These are phyloP conservation scores for Nemania diffusa DNA, from an alignment of 2,329 filamentous ascomycete genomes.

Conservation along the genomic window DNA sequence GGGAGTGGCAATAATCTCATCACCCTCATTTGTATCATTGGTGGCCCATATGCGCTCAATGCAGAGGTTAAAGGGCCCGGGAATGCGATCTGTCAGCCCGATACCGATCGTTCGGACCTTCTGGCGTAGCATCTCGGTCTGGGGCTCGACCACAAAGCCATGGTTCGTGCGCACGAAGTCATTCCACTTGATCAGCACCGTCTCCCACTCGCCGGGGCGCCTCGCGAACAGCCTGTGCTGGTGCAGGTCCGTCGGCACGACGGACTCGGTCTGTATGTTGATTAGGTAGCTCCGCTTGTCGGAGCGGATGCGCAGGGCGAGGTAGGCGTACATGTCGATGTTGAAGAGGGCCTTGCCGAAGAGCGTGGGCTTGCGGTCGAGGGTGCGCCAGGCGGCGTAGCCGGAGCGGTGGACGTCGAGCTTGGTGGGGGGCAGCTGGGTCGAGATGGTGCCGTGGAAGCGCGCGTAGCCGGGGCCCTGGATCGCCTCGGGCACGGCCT, in stretches of 20 bases:
- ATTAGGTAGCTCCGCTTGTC: slow-evolving; percentile 94
- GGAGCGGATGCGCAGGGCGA: slow-evolving; percentile 88
- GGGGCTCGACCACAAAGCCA: slow-evolving; percentile 90
- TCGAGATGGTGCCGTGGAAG: slow-evolving; percentile 91
- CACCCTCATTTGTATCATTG: slow-evolving; percentile 65
- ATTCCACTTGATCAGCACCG: slow-evolving; percentile 87
- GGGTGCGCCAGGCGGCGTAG: slow-evolving; percentile 90
- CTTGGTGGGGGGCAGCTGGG: slow-evolving; percentile 77
- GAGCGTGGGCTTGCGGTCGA: slow-evolving; percentile 78
- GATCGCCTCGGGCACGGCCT: slow-evolving; percentile 37
- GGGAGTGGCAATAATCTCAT: slow-evolving; percentile 40
- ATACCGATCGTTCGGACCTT: slow-evolving; percentile 88
- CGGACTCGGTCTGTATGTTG: slow-evolving; percentile 93
- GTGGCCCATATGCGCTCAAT: slow-evolving; percentile 93
- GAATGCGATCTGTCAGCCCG: slow-evolving; percentile 86
- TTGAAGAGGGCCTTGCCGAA: slow-evolving; percentile 90
- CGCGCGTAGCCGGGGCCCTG: slow-evolving; percentile 66
- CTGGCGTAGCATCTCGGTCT: slow-evolving; percentile 87
- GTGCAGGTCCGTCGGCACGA: slow-evolving; percentile 94
- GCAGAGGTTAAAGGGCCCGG: slow-evolving; percentile 87
- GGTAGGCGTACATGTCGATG: slow-evolving; percentile 86
- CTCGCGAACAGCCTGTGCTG: slow-evolving; percentile 89
- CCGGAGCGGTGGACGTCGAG: slow-evolving; percentile 82
- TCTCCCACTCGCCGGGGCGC: slow-evolving; percentile 90
- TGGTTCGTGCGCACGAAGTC: slow-evolving; percentile 97